Base-by-base conservation (phyloP, 495 filamentous ascomycete species). In the Penicillium taxi region DNA sequence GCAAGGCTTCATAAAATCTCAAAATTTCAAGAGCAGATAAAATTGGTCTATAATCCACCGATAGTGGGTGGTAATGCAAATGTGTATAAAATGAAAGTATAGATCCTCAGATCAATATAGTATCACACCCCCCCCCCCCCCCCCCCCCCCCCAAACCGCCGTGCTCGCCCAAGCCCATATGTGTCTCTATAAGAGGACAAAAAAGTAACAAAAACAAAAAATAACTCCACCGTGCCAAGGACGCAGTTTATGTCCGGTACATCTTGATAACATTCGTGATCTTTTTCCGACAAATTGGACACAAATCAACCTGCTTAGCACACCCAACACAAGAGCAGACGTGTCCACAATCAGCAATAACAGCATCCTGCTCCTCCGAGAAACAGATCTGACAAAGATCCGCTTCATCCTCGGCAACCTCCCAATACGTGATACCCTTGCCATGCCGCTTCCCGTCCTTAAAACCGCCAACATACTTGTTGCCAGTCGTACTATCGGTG, bases 271-370 rank as follows among this genome's bases (percentile, higher is more conserved):
- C 72, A 31, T 52, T 70, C 45, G 70, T 53, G 28, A 82, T 74
- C 37, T 56, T 64, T 62, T 72, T 74, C 42, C 78, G 67, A 45
- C 79, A 83, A 34, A 82, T 73, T 29, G 79, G 78, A 48, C 79
- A 83, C 26, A 64, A 58, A 21, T 78, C 75, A n/a, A 83, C 67
- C 48, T 72, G 68, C 31, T 66, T 68, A 20, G 79, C 78, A 44
- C 79, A 83, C 14, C 64, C 66, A 39, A 77, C 59, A 40, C 79
- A 83, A 2, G 78, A 73, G 33, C 72, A 73, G 26, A 83, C 71
- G 48, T 83, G 79, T 1, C 79, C 79, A 43, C 79, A 83, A 45
- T 80, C 75, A 35, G 72, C 75, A 52, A 83, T 80, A 26, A 75
- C 58, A 2, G 75, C 69, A 46, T 80, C 74, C 39, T 75, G 72